Base-by-base conservation (phyloP, 139 green algal species). In the Dunaliella primolecta region DNA sequence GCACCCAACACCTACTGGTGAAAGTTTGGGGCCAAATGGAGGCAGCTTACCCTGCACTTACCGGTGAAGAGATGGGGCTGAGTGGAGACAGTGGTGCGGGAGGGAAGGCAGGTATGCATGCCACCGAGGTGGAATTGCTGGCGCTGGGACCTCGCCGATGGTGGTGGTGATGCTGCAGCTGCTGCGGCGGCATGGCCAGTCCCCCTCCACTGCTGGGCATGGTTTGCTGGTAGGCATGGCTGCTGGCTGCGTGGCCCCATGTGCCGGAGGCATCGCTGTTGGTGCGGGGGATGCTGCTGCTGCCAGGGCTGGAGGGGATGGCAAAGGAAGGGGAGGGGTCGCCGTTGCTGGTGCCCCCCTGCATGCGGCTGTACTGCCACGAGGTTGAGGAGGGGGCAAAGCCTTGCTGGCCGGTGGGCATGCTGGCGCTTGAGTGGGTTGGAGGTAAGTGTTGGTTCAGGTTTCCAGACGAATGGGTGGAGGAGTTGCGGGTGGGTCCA, bases 181-280 rank as follows among this genome's bases (percentile, higher is more conserved):
- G 83, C 83, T 78, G 35, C 33, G 27, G 29, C 78, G 3, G 29
- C n/a, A n/a, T n/a, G n/a, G n/a, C n/a, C 78, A 64, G 78, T 7
- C 34, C 2, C 7, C 7, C 72, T 11, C n/a, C n/a, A 23, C 46
- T 64, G 7, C 7, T 64, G 46, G 7, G 7, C 7, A 7, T 15
- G 46, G 46, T 15, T 7, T 64, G 15, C 46, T 25, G 46, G 46
- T 64, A 25, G 15, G 46, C 46, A 25, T 7, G 7, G 7, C 7
- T 7, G 46, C 15, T 64, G 46, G 46, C 46, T 7, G 46, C 15
- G 46, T 64, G 7, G 46, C 46, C 46, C 46, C 46, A 64, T 7
- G 7, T 64, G 46, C 46, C 46, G 7, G 46, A 64, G 46, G 46
- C 46, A 64, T 64, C 46, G 46, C 46, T 64, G 46, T 64, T 64